Conservation (phyloP, 495 filamentous ascomycete species). For the Penicillium manginii region DNA sequence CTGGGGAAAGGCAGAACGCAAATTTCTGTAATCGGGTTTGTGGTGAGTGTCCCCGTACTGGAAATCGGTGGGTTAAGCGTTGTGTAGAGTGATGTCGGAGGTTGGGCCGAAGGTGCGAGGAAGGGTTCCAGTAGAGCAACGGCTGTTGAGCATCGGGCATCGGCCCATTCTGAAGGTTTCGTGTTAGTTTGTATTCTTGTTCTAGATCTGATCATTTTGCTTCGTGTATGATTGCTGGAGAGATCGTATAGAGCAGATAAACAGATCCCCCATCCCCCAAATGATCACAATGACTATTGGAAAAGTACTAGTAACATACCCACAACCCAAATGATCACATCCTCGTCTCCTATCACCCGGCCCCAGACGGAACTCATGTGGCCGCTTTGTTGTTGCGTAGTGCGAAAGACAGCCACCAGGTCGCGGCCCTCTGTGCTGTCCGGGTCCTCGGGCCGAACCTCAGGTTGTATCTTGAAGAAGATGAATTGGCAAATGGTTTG, state of each 20-base stretch:
- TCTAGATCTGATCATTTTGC: neutral
- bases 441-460: conserved; percentile 47
- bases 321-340: conserved; percentile 44
- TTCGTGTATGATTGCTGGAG: too few relatives aligned
- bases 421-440: conserved; percentile 35
- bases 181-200: conserved; percentile 1
- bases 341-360: conserved; percentile 40
- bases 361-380: conserved; percentile 47
- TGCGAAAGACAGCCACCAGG: conserved; percentile 33
- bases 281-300: neutral
- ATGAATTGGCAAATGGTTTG: conserved; percentile 41
- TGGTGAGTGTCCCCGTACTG: conserved; percentile 35
- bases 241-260: too few relatives aligned
- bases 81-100: conserved; percentile 30
- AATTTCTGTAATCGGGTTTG: conserved; percentile 48
- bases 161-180: conserved; percentile 41
- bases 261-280: neutral
- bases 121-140: conserved; percentile 27
- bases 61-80: conserved; percentile 38
- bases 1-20: conserved; percentile 36
- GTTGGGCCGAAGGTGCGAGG: conserved; percentile 27
- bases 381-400: conserved; percentile 39
- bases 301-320: conserved; percentile 31
- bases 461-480: conserved; percentile 42
- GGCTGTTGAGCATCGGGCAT: conserved; percentile 33